Conservation (phyloP, 2,329 filamentous ascomycete genomes). For the Ophiostoma sp. region DNA sequence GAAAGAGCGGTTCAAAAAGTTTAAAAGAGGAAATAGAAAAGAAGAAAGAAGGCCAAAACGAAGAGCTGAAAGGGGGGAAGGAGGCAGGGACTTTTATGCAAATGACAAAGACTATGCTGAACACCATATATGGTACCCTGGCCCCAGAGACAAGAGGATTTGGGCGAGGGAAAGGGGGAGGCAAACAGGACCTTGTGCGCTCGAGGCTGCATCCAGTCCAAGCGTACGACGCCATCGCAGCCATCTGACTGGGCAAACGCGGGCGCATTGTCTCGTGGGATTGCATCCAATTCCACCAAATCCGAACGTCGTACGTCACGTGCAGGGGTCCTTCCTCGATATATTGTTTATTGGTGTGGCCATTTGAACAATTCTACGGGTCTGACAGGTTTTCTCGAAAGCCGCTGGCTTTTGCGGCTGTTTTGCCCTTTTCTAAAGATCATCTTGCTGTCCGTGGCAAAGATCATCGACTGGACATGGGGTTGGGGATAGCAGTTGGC, state of each 20-base stretch:
- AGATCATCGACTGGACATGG: slow-evolving; percentile 43
- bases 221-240: not conserved
- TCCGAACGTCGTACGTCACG: not conserved
- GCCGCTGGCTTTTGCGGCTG: too few species aligned
- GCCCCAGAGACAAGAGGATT: not conserved
- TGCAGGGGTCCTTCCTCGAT: not conserved
- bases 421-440: too few species aligned
- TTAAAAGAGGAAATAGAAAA: not conserved
- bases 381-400: not conserved
- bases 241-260: not conserved
- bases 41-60: not conserved
- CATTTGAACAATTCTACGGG: not conserved
- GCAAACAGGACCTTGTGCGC: slow-evolving; percentile 2
- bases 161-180: not conserved
- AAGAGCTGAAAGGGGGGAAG: not conserved
- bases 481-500: slow-evolving; percentile 39
- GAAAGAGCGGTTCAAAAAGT: not conserved
- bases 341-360: not conserved
- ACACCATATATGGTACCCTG: not conserved
- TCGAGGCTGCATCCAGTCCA: slow-evolving; percentile 3
- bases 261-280: slow-evolving; percentile 12
- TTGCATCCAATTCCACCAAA: not conserved
- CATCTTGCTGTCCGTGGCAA: slow-evolving; percentile 41
- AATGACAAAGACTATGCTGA: not conserved
- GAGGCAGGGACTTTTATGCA: slow-evolving; percentile 6